Conservation (phyloP, 2,329 filamentous ascomycete genomes). For the Colletotrichum lini region DNA sequence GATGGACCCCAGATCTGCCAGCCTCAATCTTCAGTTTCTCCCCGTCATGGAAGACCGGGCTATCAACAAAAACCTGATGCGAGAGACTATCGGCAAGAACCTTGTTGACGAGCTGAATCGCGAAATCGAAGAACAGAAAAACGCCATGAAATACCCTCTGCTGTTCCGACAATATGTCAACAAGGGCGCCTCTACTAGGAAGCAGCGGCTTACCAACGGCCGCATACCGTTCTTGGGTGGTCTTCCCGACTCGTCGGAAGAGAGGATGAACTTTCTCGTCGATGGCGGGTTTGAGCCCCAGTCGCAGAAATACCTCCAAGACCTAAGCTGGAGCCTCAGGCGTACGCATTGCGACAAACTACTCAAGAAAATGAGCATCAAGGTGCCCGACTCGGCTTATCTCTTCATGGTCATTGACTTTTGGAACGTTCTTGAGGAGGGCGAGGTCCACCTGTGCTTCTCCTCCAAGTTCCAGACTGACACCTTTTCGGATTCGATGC, state of each 20-base stretch:
- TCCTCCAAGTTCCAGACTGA: conserved; percentile 74
- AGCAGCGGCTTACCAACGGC: conserved; percentile 56
- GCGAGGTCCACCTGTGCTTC: conserved; percentile 78
- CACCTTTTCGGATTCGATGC: conserved; percentile 65
- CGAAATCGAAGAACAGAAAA: conserved; percentile 67
- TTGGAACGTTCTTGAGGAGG: conserved; percentile 69
- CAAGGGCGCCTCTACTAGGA: conserved; percentile 53
- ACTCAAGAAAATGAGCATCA: conserved; percentile 71
- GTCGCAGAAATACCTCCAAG: conserved; percentile 63
- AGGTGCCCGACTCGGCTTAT: conserved; percentile 72
- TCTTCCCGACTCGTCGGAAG: conserved; percentile 64
- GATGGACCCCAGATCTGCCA: conserved; percentile 63
- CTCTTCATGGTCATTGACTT: conserved; percentile 80
- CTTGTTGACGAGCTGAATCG: conserved; percentile 64
- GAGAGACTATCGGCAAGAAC: conserved; percentile 61
- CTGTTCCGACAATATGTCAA: conserved; percentile 69
- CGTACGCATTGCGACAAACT: conserved; percentile 67
- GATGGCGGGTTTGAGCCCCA: conserved; percentile 72
- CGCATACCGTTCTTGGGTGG: conserved; percentile 63
- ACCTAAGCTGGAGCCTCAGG: conserved; percentile 63
- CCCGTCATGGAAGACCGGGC: conserved; percentile 76
- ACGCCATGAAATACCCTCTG: conserved; percentile 64
- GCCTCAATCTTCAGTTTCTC: conserved; percentile 78
- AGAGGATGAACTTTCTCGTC: conserved; percentile 69
- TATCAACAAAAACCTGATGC: conserved; percentile 60